These are phyloP conservation scores for Aspergillus diversus DNA, from an alignment of 495 filamentous ascomycete genomes.

Conservation along the genomic window DNA sequence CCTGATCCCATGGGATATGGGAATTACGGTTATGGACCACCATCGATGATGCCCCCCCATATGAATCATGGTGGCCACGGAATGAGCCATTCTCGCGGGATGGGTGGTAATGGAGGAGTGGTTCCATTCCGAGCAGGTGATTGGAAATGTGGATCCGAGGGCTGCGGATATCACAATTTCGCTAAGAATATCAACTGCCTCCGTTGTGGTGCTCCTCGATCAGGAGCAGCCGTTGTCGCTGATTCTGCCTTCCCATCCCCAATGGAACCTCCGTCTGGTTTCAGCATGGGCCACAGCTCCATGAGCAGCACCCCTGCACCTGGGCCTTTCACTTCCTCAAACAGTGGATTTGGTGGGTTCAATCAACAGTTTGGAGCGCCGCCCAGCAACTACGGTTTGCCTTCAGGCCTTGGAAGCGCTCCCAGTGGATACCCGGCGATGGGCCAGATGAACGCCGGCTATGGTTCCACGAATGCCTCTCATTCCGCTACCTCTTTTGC, in stretches of 20 bases:
- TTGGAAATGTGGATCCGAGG: conserved; percentile 98
- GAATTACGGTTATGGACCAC: conserved; percentile 74
- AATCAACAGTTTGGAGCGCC: conserved; percentile 87
- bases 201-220: conserved; percentile 92
- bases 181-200: conserved; percentile 98
- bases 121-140: conserved; percentile 98
- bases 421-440: conserved; percentile 81
- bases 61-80: conserved; percentile 79
- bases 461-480: conserved; percentile 64
- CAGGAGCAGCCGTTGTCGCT: conserved; percentile 88
- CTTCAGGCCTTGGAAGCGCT: conserved; percentile 82
- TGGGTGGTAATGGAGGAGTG: conserved; percentile 79
- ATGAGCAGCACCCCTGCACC: conserved; percentile 85
- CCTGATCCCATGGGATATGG: conserved; percentile 75
- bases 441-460: conserved; percentile 70
- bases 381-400: conserved; percentile 86
- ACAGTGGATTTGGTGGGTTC: conserved; percentile 77
- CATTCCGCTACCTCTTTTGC: conserved; percentile 90
- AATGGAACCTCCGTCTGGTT: conserved; percentile 82
- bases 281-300: conserved; percentile 75
- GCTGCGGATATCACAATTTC: conserved; percentile 99
- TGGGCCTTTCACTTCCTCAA: conserved; percentile 73
- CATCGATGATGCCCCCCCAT: conserved; percentile 81
- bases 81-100: conserved; percentile 65
- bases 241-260: conserved; percentile 91